A percentile compares a stretch with the other conserved stretches of the same genome.
Conservation (phyloP, 2,329 filamentous ascomycete genomes). For the Xylariales sp. region DNA sequence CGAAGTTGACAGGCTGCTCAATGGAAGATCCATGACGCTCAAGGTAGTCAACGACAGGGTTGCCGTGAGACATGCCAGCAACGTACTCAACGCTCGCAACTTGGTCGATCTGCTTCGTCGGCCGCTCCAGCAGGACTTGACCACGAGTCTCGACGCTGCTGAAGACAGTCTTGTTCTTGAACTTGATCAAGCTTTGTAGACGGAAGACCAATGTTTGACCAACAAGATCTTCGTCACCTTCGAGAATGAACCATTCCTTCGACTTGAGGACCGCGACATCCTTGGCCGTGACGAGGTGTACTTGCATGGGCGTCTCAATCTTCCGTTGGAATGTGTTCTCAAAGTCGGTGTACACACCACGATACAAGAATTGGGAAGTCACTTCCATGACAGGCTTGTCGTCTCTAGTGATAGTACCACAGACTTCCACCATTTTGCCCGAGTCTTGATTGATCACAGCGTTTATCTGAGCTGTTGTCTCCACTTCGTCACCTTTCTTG, state of each 20-base stretch:
- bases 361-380: slow-evolving; percentile 96
- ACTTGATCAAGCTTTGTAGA: slow-evolving; percentile 82
- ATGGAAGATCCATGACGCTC: slow-evolving; percentile 86
- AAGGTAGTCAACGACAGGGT: slow-evolving; percentile 95
- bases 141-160: slow-evolving; percentile 88
- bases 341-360: slow-evolving; percentile 85
- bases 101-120: slow-evolving; percentile 95
- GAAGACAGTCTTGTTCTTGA: slow-evolving; percentile 92
- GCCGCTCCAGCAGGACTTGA: slow-evolving; percentile 87
- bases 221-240: slow-evolving; percentile 74
- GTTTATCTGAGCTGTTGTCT: slow-evolving; percentile 93
- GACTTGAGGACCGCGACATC: slow-evolving; percentile 91
- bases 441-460: slow-evolving; percentile 97
- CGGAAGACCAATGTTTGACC: slow-evolving; percentile 95
- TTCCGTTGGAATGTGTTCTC: slow-evolving; percentile 99
- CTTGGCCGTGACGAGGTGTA: slow-evolving; percentile 80
- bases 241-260: slow-evolving; percentile 95
- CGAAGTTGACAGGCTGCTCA: slow-evolving; percentile 94
- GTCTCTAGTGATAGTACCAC: slow-evolving; percentile 85
- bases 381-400: slow-evolving; percentile 93
- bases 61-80: slow-evolving; percentile 84
- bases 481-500: slow-evolving; percentile 90
- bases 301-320: slow-evolving; percentile 89
- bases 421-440: slow-evolving; percentile 99
- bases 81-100: slow-evolving; percentile 97